These are phyloP conservation scores for Saturnispora quitensis DNA, from an alignment of 805 yeast genomes.

Conservation along the genomic window DNA sequence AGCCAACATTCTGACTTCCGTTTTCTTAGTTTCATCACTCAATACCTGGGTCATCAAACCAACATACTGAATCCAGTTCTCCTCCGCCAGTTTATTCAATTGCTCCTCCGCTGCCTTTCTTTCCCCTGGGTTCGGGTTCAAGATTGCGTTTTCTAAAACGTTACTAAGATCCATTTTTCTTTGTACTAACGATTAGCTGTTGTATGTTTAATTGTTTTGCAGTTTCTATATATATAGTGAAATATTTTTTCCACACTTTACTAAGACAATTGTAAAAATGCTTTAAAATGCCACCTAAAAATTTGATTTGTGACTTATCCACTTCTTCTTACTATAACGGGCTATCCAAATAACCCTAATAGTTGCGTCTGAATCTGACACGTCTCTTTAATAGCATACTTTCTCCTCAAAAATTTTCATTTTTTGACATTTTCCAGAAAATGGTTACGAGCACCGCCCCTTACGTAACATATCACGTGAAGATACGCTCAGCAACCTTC, in stretches of 20 bases:
- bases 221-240: neutral
- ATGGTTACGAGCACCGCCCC: constrained; percentile 6
- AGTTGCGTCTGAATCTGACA: neutral
- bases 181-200: neutral
- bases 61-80: constrained; percentile 69
- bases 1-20: constrained; percentile 88
- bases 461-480: neutral
- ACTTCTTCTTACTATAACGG: neutral
- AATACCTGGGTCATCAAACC: constrained; percentile 62
- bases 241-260: neutral
- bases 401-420: neutral
- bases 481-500: constrained; percentile 1
- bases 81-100: constrained; percentile 59
- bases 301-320: neutral
- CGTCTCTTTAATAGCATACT: neutral
- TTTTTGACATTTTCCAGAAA: neutral
- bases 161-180: constrained; percentile 52
- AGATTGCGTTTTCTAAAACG: constrained; percentile 71
- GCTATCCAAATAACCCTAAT: neutral
- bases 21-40: constrained; percentile 50
- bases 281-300: neutral
- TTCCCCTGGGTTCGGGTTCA: constrained; percentile 53
- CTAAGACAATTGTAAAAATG: neutral
- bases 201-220: neutral
- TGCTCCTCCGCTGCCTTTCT: constrained; percentile 75